These are phyloP conservation scores for Brassica balearica DNA, from an alignment of 441 rosid species.

Conservation along the genomic window DNA sequence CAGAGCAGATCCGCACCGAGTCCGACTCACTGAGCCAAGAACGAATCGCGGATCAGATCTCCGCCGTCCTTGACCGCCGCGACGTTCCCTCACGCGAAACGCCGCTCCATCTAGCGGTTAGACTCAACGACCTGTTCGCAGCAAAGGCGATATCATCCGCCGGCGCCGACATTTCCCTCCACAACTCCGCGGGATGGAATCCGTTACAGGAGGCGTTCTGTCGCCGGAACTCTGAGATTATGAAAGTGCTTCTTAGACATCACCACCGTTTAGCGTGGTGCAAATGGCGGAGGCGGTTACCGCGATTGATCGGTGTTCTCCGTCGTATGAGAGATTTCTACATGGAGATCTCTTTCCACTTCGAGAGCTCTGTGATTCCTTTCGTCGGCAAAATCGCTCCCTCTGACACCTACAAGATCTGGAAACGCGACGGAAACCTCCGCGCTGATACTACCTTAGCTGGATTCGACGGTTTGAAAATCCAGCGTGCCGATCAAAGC, in stretches of 20 bases:
- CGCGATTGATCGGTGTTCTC: conserved; percentile 73
- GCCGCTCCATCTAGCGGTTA: conserved; percentile 88
- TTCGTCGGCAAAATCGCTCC: conserved; percentile 93
- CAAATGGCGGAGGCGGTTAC: conserved; percentile 93
- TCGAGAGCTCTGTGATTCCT: conserved; percentile 97
- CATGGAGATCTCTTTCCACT: conserved; percentile 98
- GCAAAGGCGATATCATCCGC: conserved; percentile 64
- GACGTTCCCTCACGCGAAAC: conserved; percentile 87
- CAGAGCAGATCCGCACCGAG: conserved; percentile 69
- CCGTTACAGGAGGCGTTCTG: conserved; percentile 97
- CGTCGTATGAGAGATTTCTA: conserved; percentile 95
- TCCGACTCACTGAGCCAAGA: conserved; percentile 71
- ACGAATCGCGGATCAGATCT: conserved; percentile 69
- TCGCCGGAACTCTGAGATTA: conserved; percentile 69
- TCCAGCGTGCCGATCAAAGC: conserved; percentile 94
- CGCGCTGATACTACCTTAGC: conserved; percentile 94
- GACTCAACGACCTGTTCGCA: conserved; percentile 63
- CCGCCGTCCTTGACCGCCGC: conserved; percentile 76
- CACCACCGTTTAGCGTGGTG: conserved; percentile 91
- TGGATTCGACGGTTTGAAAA: conserved; percentile 92
- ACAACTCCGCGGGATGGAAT: conserved; percentile 87
- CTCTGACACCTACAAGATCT: conserved; percentile 92
- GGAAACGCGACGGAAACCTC: conserved; percentile 95
- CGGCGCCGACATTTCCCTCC: conserved; percentile 83
- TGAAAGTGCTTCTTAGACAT: conserved; percentile 63